Evolutionary conservation across 345 rosid genomes (phyloP).

Genomic region (Eucalyptus sp.): DNA sequence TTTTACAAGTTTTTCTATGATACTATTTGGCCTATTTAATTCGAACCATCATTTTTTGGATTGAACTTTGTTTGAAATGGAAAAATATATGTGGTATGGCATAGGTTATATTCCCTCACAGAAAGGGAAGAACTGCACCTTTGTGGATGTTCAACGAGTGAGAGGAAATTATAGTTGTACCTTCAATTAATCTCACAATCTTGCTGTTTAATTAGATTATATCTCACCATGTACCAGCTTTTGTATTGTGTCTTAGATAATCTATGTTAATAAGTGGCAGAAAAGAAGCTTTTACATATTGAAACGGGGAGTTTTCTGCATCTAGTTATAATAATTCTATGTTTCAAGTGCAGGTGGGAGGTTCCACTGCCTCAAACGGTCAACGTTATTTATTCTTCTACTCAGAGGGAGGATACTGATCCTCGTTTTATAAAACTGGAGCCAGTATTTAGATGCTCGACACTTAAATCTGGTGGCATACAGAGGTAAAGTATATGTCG

Average conservation of each 20-base stretch:
- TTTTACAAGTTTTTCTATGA: background rate
- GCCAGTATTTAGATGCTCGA: constrained; percentile 79
- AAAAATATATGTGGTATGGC: background rate
- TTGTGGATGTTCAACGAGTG: background rate
- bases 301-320: background rate
- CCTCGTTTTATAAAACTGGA: constrained; percentile 81
- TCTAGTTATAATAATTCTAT: background rate
- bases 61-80: background rate
- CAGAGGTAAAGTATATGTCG: too few relatives aligned
- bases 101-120: background rate
- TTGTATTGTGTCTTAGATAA: background rate
- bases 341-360: constrained; percentile 78
- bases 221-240: background rate
- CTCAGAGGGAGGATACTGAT: constrained; percentile 50
- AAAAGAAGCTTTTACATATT: background rate
- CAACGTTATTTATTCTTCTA: constrained; percentile 41
- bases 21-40: background rate
- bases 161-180: background rate
- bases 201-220: background rate
- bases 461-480: constrained; percentile 47
- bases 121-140: background rate
- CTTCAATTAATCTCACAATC: background rate
- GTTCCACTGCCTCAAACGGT: constrained; percentile 60
- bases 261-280: background rate
- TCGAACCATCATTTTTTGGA: background rate